Base-by-base conservation (phyloP, 805 yeast genomes). In the Maudiozyma saulgeensis region DNA sequence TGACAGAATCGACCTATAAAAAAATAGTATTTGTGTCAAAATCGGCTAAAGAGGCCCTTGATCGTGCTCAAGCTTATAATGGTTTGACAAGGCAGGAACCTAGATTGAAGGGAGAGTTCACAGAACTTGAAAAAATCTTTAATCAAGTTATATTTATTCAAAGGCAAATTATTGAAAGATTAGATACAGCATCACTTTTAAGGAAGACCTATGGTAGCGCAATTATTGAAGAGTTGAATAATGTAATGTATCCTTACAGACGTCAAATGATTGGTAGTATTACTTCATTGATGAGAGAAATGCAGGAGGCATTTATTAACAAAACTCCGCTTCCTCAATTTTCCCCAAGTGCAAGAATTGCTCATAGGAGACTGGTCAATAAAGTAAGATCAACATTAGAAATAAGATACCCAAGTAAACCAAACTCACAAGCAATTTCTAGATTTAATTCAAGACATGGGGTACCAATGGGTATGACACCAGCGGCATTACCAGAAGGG, bases 281-380 rank as follows among this genome's bases (percentile, higher is more conserved):
- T 39, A 60, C 66, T 16, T 63, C 68, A 45, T 49, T 66, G 3
- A 56, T 75, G 56, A 65, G 76, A 39, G 72, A 76, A 8, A 62
- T 75, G 13, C 72, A 73, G 49, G 69, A 68, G 38, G 76, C 79
- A 0, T 56, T 75, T n/a, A 44, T 58, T 6, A 72, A 66, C 41
- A 76, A 75, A 51, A 58, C 69, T 0, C 80, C 80, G 2, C 49
- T 77, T 26, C 80, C 81, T 2, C 80, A 75, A 51, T 75, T 66
- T 54, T 48, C 76, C 18, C 80, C 80, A 1, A 74, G 79, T 55
- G 67, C 77, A 1, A 66, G 75, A 52, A 66, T 74, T 41, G 70
- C 80, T 1, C 80, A 77, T 41, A 57, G 73, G 47, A 67, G 79
- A 46, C 53, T 76, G 18, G 67, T 76, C 6, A 68, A 69, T 47